Evolutionary conservation across 805 yeast genomes (phyloP).

Genomic region (Priceomyces castillae): DNA sequence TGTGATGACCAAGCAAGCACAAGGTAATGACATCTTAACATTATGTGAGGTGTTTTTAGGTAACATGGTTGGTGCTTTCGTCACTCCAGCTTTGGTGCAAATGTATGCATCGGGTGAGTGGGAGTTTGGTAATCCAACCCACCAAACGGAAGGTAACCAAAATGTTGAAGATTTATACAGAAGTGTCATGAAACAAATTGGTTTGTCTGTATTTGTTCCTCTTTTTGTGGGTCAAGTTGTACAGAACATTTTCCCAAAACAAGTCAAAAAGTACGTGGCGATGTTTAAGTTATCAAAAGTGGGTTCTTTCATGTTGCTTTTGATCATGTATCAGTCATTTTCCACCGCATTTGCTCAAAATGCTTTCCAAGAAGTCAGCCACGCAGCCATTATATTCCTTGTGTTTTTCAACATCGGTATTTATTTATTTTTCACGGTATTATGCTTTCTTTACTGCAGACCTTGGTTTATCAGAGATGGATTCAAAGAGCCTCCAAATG

Average conservation of each 20-base stretch:
- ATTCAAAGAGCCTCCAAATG: slow-evolving; percentile 48
- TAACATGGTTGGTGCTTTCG: slow-evolving; percentile 78
- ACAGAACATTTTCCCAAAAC: slow-evolving; percentile 66
- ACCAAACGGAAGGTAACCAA: slow-evolving; percentile 46
- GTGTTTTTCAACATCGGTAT: slow-evolving; percentile 82
- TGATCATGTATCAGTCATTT: slow-evolving; percentile 76
- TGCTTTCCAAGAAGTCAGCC: slow-evolving; percentile 71
- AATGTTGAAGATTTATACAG: slow-evolving; percentile 59
- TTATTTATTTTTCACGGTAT: slow-evolving; percentile 68
- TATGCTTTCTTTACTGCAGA: slow-evolving; percentile 61
- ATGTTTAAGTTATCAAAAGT: slow-evolving; percentile 65
- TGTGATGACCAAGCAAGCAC: slow-evolving; percentile 84
- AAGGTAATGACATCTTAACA: slow-evolving; percentile 77
- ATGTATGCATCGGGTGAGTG: slow-evolving; percentile 61
- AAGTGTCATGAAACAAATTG: slow-evolving; percentile 84
- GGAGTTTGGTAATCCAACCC: slow-evolving; percentile 73
- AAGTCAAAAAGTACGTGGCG: slow-evolving; percentile 56
- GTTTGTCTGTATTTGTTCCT: slow-evolving; percentile 80
- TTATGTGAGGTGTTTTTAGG: slow-evolving; percentile 85
- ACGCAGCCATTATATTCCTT: slow-evolving; percentile 66
- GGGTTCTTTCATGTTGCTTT: slow-evolving; percentile 73
- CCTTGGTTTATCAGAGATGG: slow-evolving; percentile 48
- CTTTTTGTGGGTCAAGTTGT: slow-evolving; percentile 83
- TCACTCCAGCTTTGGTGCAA: slow-evolving; percentile 82
- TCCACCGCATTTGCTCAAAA: slow-evolving; percentile 84